Evolutionary conservation across 2,329 filamentous ascomycete genomes (phyloP).

Genomic region (Sporothrix humicola): DNA sequence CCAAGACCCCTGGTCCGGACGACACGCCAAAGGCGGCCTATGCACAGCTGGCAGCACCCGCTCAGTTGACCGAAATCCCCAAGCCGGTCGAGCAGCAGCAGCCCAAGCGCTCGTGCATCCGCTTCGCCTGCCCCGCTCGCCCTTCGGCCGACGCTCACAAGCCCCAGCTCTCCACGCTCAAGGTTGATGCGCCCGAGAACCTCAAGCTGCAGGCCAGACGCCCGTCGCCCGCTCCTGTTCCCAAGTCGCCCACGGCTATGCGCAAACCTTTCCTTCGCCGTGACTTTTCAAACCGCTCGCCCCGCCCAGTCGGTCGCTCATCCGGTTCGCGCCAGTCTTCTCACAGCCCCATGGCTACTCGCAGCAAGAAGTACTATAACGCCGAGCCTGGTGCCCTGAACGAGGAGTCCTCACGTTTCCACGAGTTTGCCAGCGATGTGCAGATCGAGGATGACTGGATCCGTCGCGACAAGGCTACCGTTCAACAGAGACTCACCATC

Average conservation of each 20-base stretch:
- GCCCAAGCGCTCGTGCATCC: slow-evolving; percentile 68
- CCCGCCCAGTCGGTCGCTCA: slow-evolving; percentile 37
- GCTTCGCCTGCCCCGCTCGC: slow-evolving; percentile 73
- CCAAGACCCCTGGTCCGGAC: slow-evolving; percentile 33
- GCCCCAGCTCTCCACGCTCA: slow-evolving; percentile 36
- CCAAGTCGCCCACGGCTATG: slow-evolving; percentile 43
- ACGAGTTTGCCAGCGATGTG: slow-evolving; percentile 87
- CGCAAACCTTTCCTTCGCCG: slow-evolving; percentile 40
- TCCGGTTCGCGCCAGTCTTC: slow-evolving; percentile 48
- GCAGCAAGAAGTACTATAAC: slow-evolving; percentile 56
- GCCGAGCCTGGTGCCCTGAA: slow-evolving; percentile 58
- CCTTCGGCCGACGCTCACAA: slow-evolving; percentile 52
- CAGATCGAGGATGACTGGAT: slow-evolving; percentile 92
- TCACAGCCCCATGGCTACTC: slow-evolving; percentile 48
- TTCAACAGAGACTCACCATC: slow-evolving; percentile 75
- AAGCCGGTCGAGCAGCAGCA: slow-evolving; percentile 44
- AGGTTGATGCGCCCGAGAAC: slow-evolving; percentile 35
- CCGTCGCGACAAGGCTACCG: slow-evolving; percentile 66
- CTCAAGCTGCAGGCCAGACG: slow-evolving; percentile 37
- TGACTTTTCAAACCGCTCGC: slow-evolving; percentile 34
- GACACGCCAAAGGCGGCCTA: slow-evolving; percentile 31
- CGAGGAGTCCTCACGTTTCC: slow-evolving; percentile 70
- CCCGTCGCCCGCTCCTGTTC: slow-evolving; percentile 40
- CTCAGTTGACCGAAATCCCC: slow-evolving; percentile 46
- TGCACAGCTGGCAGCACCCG: slow-evolving; percentile 36